These are phyloP conservation scores for Nicotiana sylvestris DNA, from an alignment of 257 asterid species.

Conservation along the genomic window DNA sequence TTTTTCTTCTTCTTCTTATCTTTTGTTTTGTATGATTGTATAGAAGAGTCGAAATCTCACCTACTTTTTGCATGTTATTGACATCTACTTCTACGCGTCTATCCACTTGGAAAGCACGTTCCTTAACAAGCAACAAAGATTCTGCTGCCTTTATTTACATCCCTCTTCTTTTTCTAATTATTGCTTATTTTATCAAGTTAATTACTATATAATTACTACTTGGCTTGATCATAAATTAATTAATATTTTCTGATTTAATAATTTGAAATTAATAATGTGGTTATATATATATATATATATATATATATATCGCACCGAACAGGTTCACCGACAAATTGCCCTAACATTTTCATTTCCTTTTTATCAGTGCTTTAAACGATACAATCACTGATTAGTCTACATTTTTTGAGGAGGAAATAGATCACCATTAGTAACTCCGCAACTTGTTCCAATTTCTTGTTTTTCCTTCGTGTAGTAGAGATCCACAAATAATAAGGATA, in stretches of 20 bases:
- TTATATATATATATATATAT: not conserved
- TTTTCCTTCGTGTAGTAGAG: not conserved
- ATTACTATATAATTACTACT: not conserved
- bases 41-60: not conserved
- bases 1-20: too few relatives aligned
- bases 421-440: not conserved
- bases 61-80: conserved; percentile 6
- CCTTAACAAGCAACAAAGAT: not conserved
- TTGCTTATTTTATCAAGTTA: not conserved
- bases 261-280: not conserved
- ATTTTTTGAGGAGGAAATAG: not conserved
- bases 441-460: too few relatives aligned
- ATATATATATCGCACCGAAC: too few relatives aligned
- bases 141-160: not conserved
- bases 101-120: not conserved
- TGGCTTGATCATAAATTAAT: not conserved
- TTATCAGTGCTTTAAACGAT: too few relatives aligned
- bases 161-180: not conserved
- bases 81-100: conserved; percentile 2
- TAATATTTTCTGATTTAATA: not conserved
- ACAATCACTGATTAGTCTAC: not conserved
- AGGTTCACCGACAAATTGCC: too few relatives aligned
- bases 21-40: not conserved
- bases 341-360: too few relatives aligned
- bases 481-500: not conserved